Evolutionary conservation across 371 early-diverging fungal genomes (phyloP).

Genomic region (Paramicrosporidium saccamoebae): DNA sequence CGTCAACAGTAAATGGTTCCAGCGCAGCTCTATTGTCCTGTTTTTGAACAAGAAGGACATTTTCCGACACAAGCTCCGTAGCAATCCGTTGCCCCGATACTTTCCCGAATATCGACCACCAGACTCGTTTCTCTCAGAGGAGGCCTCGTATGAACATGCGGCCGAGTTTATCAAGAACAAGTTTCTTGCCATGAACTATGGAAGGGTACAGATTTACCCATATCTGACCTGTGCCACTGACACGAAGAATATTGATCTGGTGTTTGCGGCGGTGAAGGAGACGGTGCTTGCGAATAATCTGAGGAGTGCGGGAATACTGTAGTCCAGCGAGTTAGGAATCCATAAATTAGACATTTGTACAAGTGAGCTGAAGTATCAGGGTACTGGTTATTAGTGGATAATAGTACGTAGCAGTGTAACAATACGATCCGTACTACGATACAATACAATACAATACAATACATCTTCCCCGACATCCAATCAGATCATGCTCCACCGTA

Average conservation of each 20-base stretch:
- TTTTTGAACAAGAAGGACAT: constrained; percentile 89
- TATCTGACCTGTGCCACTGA: constrained; percentile 91
- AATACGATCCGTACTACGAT: too few relatives aligned
- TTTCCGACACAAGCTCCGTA: constrained; percentile 49
- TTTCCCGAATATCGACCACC: constrained; percentile 68
- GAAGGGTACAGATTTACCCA: constrained; percentile 50
- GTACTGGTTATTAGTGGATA: too few relatives aligned
- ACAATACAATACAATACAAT: too few relatives aligned
- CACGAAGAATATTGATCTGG: constrained; percentile 78
- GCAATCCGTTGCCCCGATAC: constrained; percentile 32
- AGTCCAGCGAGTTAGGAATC: too few relatives aligned
- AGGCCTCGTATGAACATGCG: constrained; percentile 26
- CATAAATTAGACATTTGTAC: too few relatives aligned
- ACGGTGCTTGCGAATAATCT: constrained; percentile 67
- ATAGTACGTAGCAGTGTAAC: too few relatives aligned
- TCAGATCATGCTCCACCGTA: too few relatives aligned
- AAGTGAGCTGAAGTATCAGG: too few relatives aligned
- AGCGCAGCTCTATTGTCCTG: constrained; percentile 61
- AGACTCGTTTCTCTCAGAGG: too few relatives aligned
- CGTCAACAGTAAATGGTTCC: constrained; percentile 76
- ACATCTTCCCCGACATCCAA: too few relatives aligned
- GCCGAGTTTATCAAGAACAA: constrained; percentile 48
- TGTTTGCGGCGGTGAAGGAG: constrained; percentile 78
- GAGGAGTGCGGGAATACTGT: constrained; percentile 53
- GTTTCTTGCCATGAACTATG: constrained; percentile 42